Evolutionary conservation across 306 rosid species (phyloP), one percentile per base, ranked within the genome.

Genomic region (Datisca glomerata): DNA sequence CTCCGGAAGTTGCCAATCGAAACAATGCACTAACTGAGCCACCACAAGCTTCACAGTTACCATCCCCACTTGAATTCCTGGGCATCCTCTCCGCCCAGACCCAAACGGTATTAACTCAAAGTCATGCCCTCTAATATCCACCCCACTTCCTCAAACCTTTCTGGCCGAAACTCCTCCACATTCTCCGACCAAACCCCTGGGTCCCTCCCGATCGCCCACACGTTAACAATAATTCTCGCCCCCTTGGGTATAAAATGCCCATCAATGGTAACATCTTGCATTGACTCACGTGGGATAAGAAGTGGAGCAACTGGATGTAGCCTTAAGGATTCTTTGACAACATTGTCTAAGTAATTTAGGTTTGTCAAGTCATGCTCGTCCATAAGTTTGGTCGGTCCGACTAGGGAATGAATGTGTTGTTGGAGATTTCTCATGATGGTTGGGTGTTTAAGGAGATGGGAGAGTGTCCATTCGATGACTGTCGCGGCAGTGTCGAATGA

Each of bases 61-160:
- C 43, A 31, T 43, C 10, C 41, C 63, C 11, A 84, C 72, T 22
- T 66, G 57, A 21, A 72, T 47, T 7, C 42, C 76, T 0, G 80
- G 91, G 60, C 91, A 79, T 11, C 60, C 60, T 63, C 91, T 69
- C 75, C 86, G 66, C 9, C 94, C 85, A 17, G 75, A 80, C 2
- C 91, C 91, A 11, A 79, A 79, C 9, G 91, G 94, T 55, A 70
- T 59, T 7, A 79, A 60, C 69, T 75, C 68, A 51, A 58, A 79
- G 55, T 79, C 66, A 12, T 56, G 59, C 15, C 91, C 85, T 64
- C 28, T 75, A 56, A 63, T 75, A 43, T 83, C 85, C 20, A 75
- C 34, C n/a, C 47, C 7, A 54, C 71, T 79, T 18, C 62, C 71
- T 67, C 17, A 52, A 83, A 78, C 18, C 85, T 75, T 57, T 75